Percentiles rank a stretch among this genome's conserved stretches.
phyloP scores from a whole-genome alignment of 2,329 filamentous ascomycete genomes.

The Talaromyces amestolkiae region DNA sequence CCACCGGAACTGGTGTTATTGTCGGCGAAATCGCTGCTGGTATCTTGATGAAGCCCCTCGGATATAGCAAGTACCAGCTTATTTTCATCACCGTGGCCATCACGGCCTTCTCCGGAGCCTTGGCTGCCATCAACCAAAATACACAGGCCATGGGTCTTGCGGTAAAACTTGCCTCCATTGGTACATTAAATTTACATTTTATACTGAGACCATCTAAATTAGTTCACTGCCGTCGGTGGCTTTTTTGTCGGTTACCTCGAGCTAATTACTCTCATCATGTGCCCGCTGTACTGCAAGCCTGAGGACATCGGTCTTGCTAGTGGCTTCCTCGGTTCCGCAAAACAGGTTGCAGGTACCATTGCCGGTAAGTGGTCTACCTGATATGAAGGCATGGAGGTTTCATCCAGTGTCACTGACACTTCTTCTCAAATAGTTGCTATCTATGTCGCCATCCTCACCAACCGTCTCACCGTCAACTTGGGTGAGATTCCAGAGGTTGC shows the following conservation, averaged over 20 bases:
- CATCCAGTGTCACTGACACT: neutral
- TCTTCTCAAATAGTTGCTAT: conserved; percentile 20
- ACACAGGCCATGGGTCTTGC: conserved; percentile 24
- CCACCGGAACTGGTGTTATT: conserved; percentile 45
- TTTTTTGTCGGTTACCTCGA: conserved; percentile 28
- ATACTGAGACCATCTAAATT: neutral
- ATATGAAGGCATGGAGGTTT: neutral
- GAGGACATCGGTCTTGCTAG: conserved; percentile 25
- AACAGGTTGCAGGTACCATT: conserved; percentile 26
- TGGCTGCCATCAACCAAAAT: conserved; percentile 23
- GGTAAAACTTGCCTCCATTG: neutral
- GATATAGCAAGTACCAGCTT: conserved; percentile 24
- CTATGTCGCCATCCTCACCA: conserved; percentile 26
- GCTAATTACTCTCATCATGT: conserved; percentile 25
- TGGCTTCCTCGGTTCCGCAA: conserved; percentile 25
- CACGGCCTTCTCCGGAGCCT: conserved; percentile 23
- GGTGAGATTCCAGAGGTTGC: conserved; percentile 34
- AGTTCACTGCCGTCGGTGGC: conserved; percentile 26
- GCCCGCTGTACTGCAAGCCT: conserved; percentile 22
- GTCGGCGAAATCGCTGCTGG: conserved; percentile 40
- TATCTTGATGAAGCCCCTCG: conserved; percentile 25
- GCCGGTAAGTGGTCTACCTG: conserved; percentile 4
- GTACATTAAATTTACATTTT: neutral
- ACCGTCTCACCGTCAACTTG: conserved; percentile 17
- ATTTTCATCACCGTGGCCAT: conserved; percentile 20